Evolutionary conservation across 2,329 filamentous ascomycete genomes (phyloP), one percentile per base, ranked within the genome.

Genomic region (Blastomyces percursus): DNA sequence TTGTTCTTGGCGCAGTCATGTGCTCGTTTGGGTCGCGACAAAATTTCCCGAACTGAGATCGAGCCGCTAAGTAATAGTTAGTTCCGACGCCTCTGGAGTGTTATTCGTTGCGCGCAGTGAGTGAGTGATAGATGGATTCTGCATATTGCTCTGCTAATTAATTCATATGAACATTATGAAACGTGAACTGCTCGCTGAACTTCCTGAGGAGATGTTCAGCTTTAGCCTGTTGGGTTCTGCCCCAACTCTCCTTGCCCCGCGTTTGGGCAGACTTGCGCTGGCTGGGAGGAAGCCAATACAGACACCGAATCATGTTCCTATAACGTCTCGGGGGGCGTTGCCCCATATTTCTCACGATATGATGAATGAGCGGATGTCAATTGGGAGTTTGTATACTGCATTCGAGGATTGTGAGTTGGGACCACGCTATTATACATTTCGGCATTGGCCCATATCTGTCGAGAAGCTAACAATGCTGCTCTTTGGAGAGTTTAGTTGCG

Each of bases 331-430:
- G 70, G 94, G 94, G 27, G 84, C 84, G 1, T 79, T 97, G 44
- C 91, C 94, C 60, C 94, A 99, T 77, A 77, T 99, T 66, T 89
- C 92, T 2, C 92, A 91, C 48, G 94, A 99, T 78, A 88, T 88
- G 65, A 80, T 94, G 67, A 74, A 77, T 50, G 86, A 84, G 62
- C 80, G 88, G 69, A 86, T 86, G 0, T 73, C 82, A 5, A 80
- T 95, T 64, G 78, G 79, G 35, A 89, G 88, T 32, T 81, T 90
- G 2, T 96, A 96, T 72, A 79, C 94, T 70, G 90, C 88, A 0
- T 78, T 97, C 35, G 94, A 99, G 80, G 94, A 99, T 75, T 97
- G 94, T 96, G 81, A 76, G 89, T 75, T 56, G 24, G 40, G n/a
- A 8, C 27, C 42, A 24, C 8, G 1, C 21, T 6, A 2, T 30